Base-by-base conservation (phyloP, 768 basidiomycete species). In the Cubamyces sp. region DNA sequence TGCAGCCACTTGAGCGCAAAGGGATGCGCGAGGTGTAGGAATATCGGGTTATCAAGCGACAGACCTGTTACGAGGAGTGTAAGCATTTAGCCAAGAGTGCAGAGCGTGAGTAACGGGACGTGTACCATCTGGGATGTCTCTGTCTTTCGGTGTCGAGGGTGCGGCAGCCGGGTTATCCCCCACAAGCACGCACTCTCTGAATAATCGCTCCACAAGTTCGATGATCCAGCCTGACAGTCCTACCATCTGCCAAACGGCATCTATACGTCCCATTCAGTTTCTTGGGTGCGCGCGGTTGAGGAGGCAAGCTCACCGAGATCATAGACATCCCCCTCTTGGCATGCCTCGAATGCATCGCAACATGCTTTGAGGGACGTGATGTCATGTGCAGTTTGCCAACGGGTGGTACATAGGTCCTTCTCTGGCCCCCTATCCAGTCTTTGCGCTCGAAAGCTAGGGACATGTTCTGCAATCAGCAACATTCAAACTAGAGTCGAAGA, bases 221-320 rank as follows among this genome's bases (percentile, higher is more conserved):
- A 91, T 75, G 46, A 84, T 70, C 90, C 89, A 93, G 8, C 74
- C 76, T 0, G 81, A 83, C 48, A 91, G 68, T 9, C 81, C 82
- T 48, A 86, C 82, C 15, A 92, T 78, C 64, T 88, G 86, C 91
- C 91, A 92, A 26, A 85, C 80, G 39, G 87, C 84, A 55, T 85
- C 91, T 93, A 26, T 23, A 59, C 61, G 45, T 45, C 26, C 55
- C 23, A 5, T 15, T 63, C 0, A 50, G 46, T 19, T 5, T 46
- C 49, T 19, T 3, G 9, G 40, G n/a, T 23, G 8, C 21, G 23
- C 0, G 12, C 42, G 8, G 30, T n/a, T 1, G 26, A 42, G 11
- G 3, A 9, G 23, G 61, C 75, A 45, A 1, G 9, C 34, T 34
- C 67, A 90, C 91, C 83, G 3, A 90, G 76, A 67, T 91, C 87